Percentiles rank a stretch among this genome's conserved stretches.
Conservation (phyloP, 1,284 basidiomycete genomes). For the Paramarasmius palmivorus region DNA sequence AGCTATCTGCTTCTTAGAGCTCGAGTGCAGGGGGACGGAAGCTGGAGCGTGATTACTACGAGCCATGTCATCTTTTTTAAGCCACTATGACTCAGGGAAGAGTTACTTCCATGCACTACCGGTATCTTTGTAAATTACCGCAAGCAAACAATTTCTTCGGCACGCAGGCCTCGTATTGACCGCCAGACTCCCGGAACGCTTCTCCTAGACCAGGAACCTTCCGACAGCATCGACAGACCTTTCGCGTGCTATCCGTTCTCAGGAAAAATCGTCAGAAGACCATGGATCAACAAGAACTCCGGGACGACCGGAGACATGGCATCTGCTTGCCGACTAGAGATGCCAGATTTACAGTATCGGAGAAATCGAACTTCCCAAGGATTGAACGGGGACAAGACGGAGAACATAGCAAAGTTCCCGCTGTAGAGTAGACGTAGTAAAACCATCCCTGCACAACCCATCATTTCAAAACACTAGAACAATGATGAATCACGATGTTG, state of each 20-base stretch:
- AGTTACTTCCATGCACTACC: conserved; percentile 14
- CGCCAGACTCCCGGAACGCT: conserved; percentile 3
- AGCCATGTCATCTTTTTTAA: too few species aligned
- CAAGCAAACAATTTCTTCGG: conserved; percentile 12
- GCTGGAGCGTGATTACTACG: not conserved
- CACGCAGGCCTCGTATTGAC: conserved; percentile 8
- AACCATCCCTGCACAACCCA: too few species aligned
- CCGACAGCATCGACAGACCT: conserved; percentile 10
- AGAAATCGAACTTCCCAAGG: not conserved
- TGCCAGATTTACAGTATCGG: not conserved
- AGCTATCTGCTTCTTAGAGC: conserved; percentile 14
- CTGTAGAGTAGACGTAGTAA: too few species aligned
- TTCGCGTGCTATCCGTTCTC: conserved; percentile 15
- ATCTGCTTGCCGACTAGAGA: conserved; percentile 15
- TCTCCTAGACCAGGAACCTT: conserved; percentile 11
- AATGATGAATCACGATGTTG: too few species aligned
- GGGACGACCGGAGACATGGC: not conserved
- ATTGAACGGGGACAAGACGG: not conserved
- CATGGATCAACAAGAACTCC: conserved; percentile 10
- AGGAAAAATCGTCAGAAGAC: conserved; percentile 17
- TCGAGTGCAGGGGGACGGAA: conserved; percentile 6
- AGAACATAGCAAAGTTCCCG: not conserved
- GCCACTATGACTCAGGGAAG: too few species aligned
- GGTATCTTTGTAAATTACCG: conserved; percentile 15
- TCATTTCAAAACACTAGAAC: too few species aligned